phyloP scores from a whole-genome alignment of 1,139 yeast species.

The Zygoascus sp. region DNA sequence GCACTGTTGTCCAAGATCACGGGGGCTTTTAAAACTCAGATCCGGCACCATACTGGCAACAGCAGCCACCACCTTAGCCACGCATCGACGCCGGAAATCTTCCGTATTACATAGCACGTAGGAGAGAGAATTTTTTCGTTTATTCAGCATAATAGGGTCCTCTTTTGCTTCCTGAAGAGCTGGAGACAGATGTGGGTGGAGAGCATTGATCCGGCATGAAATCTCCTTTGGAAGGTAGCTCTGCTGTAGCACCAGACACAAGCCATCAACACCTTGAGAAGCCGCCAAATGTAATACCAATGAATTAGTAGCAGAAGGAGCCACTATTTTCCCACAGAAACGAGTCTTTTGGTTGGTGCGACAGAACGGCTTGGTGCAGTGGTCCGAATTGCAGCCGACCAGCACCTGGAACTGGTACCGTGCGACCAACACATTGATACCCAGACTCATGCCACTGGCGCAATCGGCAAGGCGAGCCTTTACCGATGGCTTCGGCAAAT shows the following conservation, averaged over 20 bases:
- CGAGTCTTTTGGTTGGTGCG: constrained; percentile 13
- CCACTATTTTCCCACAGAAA: constrained; percentile 19
- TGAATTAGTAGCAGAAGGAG: constrained; percentile 20
- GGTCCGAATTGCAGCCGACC: constrained; percentile 22
- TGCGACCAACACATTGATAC: background rate
- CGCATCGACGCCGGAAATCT: background rate
- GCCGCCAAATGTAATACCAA: constrained; percentile 23
- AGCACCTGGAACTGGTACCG: constrained; percentile 24
- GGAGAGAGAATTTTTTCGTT: constrained; percentile 1
- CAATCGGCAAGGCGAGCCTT: background rate
- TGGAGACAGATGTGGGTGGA: constrained; percentile 18
- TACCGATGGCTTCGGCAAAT: background rate
- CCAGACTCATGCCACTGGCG: background rate
- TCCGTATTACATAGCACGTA: constrained; percentile 3
- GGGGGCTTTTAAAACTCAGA: background rate
- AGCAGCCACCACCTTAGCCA: background rate
- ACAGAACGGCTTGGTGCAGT: constrained; percentile 23
- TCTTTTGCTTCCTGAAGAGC: constrained; percentile 1
- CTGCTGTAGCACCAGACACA: constrained; percentile 16
- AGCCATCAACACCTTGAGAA: constrained; percentile 17
- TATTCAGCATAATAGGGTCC: background rate
- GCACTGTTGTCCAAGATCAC: background rate
- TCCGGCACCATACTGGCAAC: background rate
- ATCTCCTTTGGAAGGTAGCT: constrained; percentile 12
- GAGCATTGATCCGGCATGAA: constrained; percentile 9